Evolutionary conservation across 352 stramenopile species (phyloP).

Genomic region (Phytophthora ohioensis): DNA sequence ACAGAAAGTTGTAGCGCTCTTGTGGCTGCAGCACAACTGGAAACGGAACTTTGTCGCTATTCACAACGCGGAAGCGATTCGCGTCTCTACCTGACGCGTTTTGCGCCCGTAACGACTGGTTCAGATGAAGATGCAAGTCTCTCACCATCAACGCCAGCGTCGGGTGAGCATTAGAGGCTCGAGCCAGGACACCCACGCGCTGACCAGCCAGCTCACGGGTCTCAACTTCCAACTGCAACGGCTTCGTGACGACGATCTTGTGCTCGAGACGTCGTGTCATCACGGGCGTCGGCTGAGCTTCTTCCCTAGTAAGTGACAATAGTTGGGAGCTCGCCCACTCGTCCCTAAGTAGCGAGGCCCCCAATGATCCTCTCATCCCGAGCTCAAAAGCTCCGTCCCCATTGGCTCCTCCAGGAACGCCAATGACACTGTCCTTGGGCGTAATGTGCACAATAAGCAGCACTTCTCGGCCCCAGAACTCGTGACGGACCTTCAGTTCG

Average conservation of each 20-base stretch:
- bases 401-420: slow-evolving; percentile 5
- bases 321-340: slow-evolving; percentile 48
- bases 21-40: slow-evolving; percentile 58
- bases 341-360: slow-evolving; percentile 42
- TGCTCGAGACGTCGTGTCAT: slow-evolving; percentile 59
- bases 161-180: slow-evolving; percentile 56
- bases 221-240: slow-evolving; percentile 69
- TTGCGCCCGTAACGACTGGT: slow-evolving; percentile 44
- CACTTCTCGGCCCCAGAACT: slow-evolving; percentile 69
- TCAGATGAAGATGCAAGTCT: slow-evolving; percentile 74
- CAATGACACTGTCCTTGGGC: slow-evolving; percentile 34
- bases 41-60: slow-evolving; percentile 56
- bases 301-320: slow-evolving; percentile 58
- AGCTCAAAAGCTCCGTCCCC: background rate
- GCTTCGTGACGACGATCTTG: slow-evolving; percentile 58
- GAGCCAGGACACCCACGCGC: slow-evolving; percentile 60
- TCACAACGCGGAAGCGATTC: slow-evolving; percentile 47
- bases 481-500: slow-evolving; percentile 65
- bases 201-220: slow-evolving; percentile 46
- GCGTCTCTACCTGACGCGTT: slow-evolving; percentile 9
- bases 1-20: slow-evolving; percentile 78
- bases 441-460: slow-evolving; percentile 61
- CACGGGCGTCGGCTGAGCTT: slow-evolving; percentile 47
- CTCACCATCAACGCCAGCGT: slow-evolving; percentile 53
- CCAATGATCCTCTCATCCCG: background rate